phyloP scores from a whole-genome alignment of 306 rosid genomes.

The Carpinus viminea region DNA sequence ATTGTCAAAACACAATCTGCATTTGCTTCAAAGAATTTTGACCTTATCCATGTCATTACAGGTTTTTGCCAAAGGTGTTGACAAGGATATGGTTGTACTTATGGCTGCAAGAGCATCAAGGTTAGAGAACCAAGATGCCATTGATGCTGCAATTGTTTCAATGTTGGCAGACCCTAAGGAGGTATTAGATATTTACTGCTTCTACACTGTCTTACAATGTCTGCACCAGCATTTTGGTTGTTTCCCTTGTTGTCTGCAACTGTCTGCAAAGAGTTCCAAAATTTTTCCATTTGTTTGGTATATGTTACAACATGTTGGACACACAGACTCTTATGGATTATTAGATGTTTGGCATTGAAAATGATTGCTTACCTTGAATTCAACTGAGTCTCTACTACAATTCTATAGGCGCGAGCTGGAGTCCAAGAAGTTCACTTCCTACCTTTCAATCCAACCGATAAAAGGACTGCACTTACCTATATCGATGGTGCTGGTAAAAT shows the following conservation, averaged over 20 bases:
- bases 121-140: constrained; percentile 75
- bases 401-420: constrained; percentile 55
- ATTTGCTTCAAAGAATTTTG: neutral
- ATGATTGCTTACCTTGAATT: constrained; percentile 4
- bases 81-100: constrained; percentile 63
- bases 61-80: constrained; percentile 63
- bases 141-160: constrained; percentile 68
- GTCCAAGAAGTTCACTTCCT: constrained; percentile 76
- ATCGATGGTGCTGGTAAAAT: constrained; percentile 53
- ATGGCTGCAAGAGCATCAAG: constrained; percentile 89
- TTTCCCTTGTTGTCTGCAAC: neutral
- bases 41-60: constrained; percentile 13
- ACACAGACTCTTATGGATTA: neutral
- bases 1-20: too few species aligned
- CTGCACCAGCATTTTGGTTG: neutral
- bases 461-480: constrained; percentile 78
- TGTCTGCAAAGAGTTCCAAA: neutral
- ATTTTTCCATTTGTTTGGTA: neutral
- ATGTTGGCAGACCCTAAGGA: constrained; percentile 77
- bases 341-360: neutral
- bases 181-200: constrained; percentile 36
- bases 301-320: neutral
- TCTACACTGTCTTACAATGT: neutral
- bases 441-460: constrained; percentile 73
- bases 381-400: neutral